Evolutionary conservation across 148 eudicot genomes (phyloP), one percentile per base, ranked within the genome.

Genomic region (Bassia scoparia): DNA sequence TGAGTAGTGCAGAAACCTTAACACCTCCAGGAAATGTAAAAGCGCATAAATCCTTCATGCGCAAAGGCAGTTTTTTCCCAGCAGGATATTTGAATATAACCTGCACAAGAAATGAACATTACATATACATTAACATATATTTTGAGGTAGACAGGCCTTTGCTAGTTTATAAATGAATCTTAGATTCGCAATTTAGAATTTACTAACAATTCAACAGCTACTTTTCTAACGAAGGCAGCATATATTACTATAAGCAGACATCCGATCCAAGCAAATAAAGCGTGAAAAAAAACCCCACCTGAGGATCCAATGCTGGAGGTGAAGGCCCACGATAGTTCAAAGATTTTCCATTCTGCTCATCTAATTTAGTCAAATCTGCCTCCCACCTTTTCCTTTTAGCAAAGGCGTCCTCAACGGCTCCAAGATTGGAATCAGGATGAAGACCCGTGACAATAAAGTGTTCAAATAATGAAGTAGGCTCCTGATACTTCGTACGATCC

Each of bases 11-110:
- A 49, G 13, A 61, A 81, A 94, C 98, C 99, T 91, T 86, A 69
- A 95, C 89, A 70, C 93, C 97, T 72, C 84, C 91, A 62, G 99
- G 99, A 79, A 95, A 95, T 80, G 93, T 84, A 80, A 95, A 95
- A 54, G 97, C 89, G 60, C 92, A 89, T 77, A 95, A 72, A 84
- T 95, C 99, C 81, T 83, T 88, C 55, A 84, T 66, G 64, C 87
- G 90, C 87, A 95, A 81, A 71, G 91, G 84, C 77, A 95, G 72
- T 74, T 77, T 88, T 86, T 88, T 90, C 77, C 90, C 93, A 21
- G 88, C 89, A 70, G 99, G 99, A 83, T 89, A 95, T 78, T 88
- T 86, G 77, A 89, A 91, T 74, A 95, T 84, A 61, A 95, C 78
- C 97, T 95, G 89, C 77, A 50, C 77, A 50, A 49, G 20, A 49